phyloP scores from a whole-genome alignment of 2,329 filamentous ascomycete genomes.

The Alternaria solani region DNA sequence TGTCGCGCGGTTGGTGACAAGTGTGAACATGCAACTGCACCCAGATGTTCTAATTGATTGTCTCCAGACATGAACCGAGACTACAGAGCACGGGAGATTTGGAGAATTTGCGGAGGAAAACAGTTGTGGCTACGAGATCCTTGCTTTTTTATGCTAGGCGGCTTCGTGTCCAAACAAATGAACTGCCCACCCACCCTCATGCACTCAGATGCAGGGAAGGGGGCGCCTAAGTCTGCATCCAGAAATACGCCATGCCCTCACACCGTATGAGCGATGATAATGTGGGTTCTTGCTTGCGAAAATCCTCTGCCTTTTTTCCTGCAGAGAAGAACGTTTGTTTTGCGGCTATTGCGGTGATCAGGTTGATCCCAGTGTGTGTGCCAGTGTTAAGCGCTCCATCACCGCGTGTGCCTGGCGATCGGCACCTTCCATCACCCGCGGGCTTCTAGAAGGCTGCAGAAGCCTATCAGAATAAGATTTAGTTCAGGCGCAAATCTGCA shows the following conservation, averaged over 20 bases:
- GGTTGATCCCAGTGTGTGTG: too few relatives aligned
- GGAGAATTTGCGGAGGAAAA: background rate
- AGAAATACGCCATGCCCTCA: background rate
- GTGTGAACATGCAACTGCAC: background rate
- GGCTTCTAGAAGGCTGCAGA: background rate
- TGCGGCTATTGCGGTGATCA: background rate
- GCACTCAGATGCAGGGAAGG: background rate
- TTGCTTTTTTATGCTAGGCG: background rate
- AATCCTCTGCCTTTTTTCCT: background rate
- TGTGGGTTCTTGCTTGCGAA: background rate
- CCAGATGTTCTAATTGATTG: background rate
- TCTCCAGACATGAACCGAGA: background rate
- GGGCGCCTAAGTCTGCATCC: background rate
- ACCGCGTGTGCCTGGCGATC: background rate
- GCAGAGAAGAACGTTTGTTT: background rate
- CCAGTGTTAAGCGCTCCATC: background rate
- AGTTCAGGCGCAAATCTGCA: too few relatives aligned
- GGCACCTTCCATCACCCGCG: background rate
- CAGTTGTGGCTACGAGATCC: background rate
- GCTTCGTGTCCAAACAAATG: background rate
- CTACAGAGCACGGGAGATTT: background rate
- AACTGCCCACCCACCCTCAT: background rate
- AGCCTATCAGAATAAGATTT: background rate
- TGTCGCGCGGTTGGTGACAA: background rate
- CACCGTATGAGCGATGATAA: background rate